phyloP scores from a whole-genome alignment of 352 stramenopile species.

The Globisporangium spiculum region DNA sequence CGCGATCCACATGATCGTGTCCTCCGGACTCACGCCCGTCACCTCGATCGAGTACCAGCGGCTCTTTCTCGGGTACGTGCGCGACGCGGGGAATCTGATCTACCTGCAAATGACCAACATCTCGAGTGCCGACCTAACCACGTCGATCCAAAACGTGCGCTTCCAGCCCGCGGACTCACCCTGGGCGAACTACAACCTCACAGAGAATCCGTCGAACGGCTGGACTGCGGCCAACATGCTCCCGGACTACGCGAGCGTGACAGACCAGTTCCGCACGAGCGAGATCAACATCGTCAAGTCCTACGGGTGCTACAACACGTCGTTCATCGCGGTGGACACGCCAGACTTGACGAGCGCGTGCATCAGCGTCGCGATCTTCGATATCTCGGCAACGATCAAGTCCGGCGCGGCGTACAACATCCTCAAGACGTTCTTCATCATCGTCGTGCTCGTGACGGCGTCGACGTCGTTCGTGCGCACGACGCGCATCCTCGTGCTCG shows the following conservation, averaged over 20 bases:
- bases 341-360: constrained; percentile 49
- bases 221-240: constrained; percentile 45
- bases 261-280: constrained; percentile 37
- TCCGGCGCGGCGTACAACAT: constrained; percentile 77
- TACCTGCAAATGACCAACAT: constrained; percentile 63
- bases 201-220: constrained; percentile 51
- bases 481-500: constrained; percentile 77
- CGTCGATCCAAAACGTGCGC: constrained; percentile 35
- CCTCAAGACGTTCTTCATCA: constrained; percentile 87
- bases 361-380: constrained; percentile 81
- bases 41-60: constrained; percentile 49
- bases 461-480: constrained; percentile 86
- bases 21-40: constrained; percentile 35
- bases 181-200: constrained; percentile 43
- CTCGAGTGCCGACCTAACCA: constrained; percentile 27
- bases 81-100: constrained; percentile 50
- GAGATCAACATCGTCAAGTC: constrained; percentile 78
- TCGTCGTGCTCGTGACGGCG: constrained; percentile 70
- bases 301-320: constrained; percentile 70
- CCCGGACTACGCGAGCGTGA: constrained; percentile 38
- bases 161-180: constrained; percentile 47
- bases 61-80: constrained; percentile 67
- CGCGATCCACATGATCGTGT: constrained; percentile 68
- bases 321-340: constrained; percentile 54
- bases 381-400: constrained; percentile 55